Conservation (phyloP, 345 rosid species). For the Aquilaria malaccensis region DNA sequence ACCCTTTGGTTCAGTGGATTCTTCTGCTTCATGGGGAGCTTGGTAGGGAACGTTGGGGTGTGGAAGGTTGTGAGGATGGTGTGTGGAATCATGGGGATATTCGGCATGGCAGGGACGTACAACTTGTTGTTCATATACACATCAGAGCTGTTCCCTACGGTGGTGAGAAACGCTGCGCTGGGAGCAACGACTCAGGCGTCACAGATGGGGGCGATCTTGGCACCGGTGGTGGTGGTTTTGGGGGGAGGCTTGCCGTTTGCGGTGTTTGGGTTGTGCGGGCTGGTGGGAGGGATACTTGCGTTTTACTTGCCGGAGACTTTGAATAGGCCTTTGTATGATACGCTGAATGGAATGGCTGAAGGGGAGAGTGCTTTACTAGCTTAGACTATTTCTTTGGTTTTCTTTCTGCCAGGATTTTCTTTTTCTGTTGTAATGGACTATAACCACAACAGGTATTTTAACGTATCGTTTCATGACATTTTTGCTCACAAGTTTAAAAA, state of each 20-base stretch:
- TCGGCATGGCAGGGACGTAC: constrained; percentile 84
- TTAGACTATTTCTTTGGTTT: no score
- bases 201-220: constrained; percentile 85
- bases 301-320: constrained; percentile 83
- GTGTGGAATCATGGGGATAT: constrained; percentile 75
- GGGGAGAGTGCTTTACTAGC: constrained; percentile 28
- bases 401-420: no score
- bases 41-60: constrained; percentile 31
- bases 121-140: constrained; percentile 80
- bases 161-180: constrained; percentile 86
- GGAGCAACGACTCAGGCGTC: constrained; percentile 79
- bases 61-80: constrained; percentile 64
- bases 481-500: no score
- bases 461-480: no score
- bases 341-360: constrained; percentile 67
- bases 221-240: constrained; percentile 78
- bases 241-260: constrained; percentile 66
- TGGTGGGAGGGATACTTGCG: constrained; percentile 68
- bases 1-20: constrained; percentile 76
- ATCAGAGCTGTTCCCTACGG: constrained; percentile 82
- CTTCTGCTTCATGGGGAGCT: constrained; percentile 54
- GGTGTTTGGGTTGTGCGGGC: constrained; percentile 56
- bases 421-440: no score
- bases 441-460: no score
- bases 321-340: constrained; percentile 75